Percentiles rank a stretch among this genome's conserved stretches.
Evolutionary conservation across 2,329 filamentous ascomycete species (phyloP).

Genomic region (Botrytis deweyae): DNA sequence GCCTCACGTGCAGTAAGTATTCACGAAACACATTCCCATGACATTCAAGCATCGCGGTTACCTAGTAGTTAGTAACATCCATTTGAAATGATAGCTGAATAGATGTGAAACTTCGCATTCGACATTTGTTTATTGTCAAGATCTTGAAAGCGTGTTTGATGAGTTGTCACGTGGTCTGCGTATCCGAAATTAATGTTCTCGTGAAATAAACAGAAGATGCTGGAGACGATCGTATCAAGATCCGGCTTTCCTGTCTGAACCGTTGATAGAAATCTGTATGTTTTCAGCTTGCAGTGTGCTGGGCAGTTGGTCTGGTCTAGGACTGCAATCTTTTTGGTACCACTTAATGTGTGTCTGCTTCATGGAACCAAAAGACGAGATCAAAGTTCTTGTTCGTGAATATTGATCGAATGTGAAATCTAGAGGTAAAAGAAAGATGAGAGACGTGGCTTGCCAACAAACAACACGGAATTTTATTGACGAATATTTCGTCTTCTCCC

Average conservation of each 20-base stretch:
- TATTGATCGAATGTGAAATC: background rate
- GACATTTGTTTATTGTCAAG: background rate
- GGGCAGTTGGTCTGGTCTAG: background rate
- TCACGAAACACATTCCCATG: background rate
- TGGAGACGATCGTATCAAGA: background rate
- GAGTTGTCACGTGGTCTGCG: background rate
- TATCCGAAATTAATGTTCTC: background rate
- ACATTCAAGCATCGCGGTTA: background rate
- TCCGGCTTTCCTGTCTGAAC: background rate
- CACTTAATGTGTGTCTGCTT: too few relatives aligned
- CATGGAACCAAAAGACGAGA: too few relatives aligned
- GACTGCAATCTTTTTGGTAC: background rate
- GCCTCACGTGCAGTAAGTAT: background rate
- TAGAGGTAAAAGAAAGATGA: background rate
- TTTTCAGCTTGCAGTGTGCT: background rate
- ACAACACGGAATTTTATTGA: background rate
- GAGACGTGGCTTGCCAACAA: background rate
- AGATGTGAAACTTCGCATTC: background rate
- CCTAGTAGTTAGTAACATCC: background rate
- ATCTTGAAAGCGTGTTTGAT: background rate
- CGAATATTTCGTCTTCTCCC: background rate
- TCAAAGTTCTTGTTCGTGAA: too few relatives aligned
- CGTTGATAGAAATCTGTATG: background rate
- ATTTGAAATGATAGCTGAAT: rapidly evolving
- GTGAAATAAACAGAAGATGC: background rate